These are phyloP conservation scores for Phyllosticta citriasiana DNA, from an alignment of 2,329 filamentous ascomycete species.

Conservation along the genomic window DNA sequence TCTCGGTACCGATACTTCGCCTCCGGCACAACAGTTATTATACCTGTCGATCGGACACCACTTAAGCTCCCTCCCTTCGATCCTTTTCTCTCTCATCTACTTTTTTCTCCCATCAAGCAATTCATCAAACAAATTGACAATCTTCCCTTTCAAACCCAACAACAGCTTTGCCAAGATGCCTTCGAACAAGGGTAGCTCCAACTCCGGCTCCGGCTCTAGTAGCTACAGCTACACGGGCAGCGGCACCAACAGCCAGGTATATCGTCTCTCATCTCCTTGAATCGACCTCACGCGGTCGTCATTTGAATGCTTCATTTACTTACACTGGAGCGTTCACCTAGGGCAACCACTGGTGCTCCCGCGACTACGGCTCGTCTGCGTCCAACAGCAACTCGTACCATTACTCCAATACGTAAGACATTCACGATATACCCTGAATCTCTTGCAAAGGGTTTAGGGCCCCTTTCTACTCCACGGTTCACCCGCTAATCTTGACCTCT, in stretches of 20 bases:
- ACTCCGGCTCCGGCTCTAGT: neutral
- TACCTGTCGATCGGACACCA: neutral
- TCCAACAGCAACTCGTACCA: slow-evolving; percentile 30
- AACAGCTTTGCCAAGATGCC: neutral
- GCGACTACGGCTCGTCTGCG: slow-evolving; percentile 26
- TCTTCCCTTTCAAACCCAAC: neutral
- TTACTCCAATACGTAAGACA: slow-evolving; percentile 26
- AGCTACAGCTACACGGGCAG: slow-evolving; percentile 30
- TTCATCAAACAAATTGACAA: neutral
- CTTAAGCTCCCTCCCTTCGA: neutral
- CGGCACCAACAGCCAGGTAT: slow-evolving; percentile 31
- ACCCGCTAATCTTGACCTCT: neutral
- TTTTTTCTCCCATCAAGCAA: neutral
- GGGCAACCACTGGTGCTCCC: slow-evolving; percentile 32
- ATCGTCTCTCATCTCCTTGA: neutral
- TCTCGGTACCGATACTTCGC: too few species aligned
- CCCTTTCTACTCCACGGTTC: neutral
- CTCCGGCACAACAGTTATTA: too few species aligned
- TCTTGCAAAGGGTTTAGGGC: too few species aligned
- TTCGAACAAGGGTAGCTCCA: neutral
- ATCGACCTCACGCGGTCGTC: neutral
- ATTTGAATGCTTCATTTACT: neutral
- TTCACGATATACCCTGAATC: too few species aligned
- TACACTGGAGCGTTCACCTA: slow-evolving; percentile 5
- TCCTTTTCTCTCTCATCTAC: neutral